Conservation (phyloP, 148 eudicot genomes). For the Arbutus unedo region DNA sequence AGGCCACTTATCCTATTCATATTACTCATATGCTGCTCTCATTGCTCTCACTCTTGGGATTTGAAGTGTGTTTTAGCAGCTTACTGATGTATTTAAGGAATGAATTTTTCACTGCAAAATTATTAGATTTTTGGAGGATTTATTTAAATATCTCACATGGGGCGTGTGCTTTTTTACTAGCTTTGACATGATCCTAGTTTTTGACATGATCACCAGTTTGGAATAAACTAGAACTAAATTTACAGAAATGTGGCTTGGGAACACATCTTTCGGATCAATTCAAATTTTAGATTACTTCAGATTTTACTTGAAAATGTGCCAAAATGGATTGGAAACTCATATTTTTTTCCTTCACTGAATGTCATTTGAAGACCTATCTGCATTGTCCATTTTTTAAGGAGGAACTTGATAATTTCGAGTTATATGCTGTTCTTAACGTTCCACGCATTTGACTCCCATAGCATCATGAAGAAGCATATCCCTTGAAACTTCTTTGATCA, state of each 20-base stretch:
- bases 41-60: not conserved
- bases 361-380: not conserved
- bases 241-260: not conserved
- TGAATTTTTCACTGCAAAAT: not conserved
- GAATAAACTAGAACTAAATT: not conserved
- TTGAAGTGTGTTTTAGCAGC: not conserved
- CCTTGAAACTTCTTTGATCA: no score
- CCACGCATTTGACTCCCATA: no score
- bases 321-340: not conserved
- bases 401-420: not conserved
- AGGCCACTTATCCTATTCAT: no score
- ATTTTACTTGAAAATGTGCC: not conserved
- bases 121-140: not conserved
- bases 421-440: no score
- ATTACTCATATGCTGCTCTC: not conserved
- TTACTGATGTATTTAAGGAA: not conserved
- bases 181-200: no score
- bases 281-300: no score
- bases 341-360: not conserved
- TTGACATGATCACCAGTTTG: no score
- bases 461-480: no score
- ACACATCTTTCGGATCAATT: not conserved
- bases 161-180: not conserved
- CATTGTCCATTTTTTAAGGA: not conserved
- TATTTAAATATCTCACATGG: not conserved